A percentile compares a stretch with the other conserved stretches of the same genome.
Conservation (phyloP, 768 basidiomycete species). For the Zangia roseola region DNA sequence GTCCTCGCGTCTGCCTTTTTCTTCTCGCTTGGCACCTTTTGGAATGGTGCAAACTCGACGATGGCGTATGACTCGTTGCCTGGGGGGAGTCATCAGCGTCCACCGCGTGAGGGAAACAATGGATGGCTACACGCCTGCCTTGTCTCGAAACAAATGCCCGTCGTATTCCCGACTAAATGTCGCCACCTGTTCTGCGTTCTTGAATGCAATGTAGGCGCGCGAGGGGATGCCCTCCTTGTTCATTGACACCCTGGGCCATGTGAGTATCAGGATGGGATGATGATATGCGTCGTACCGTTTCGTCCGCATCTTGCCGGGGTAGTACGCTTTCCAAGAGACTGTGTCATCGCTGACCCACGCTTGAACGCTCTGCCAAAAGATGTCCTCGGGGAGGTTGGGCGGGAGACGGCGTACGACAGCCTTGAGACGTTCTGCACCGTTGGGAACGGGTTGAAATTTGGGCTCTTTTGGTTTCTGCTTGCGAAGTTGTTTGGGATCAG, state of each 20-base stretch:
- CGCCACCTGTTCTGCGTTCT: conserved; percentile 66
- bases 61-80: conserved; percentile 87
- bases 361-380: conserved; percentile 93
- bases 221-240: conserved; percentile 86
- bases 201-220: conserved; percentile 91
- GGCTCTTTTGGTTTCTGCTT: conserved; percentile 34
- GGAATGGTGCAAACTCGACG: conserved; percentile 93
- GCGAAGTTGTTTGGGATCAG: conserved; percentile 16
- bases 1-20: conserved; percentile 79
- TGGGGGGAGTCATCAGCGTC: conserved; percentile 27
- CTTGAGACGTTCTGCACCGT: conserved; percentile 67
- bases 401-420: conserved; percentile 85
- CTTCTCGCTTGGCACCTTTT: conserved; percentile 74
- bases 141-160: conserved; percentile 89
- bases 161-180: conserved; percentile 83
- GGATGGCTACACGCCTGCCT: conserved; percentile 59
- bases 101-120: not conserved
- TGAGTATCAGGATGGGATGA: not conserved
- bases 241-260: conserved; percentile 49
- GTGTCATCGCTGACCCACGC: conserved; percentile 81
- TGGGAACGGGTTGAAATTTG: conserved; percentile 27
- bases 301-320: conserved; percentile 63
- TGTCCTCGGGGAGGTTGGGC: conserved; percentile 84
- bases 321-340: conserved; percentile 62
- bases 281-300: conserved; percentile 47